phyloP scores from a whole-genome alignment of 2,329 filamentous ascomycete genomes.

The Sarocladium kiliense region DNA sequence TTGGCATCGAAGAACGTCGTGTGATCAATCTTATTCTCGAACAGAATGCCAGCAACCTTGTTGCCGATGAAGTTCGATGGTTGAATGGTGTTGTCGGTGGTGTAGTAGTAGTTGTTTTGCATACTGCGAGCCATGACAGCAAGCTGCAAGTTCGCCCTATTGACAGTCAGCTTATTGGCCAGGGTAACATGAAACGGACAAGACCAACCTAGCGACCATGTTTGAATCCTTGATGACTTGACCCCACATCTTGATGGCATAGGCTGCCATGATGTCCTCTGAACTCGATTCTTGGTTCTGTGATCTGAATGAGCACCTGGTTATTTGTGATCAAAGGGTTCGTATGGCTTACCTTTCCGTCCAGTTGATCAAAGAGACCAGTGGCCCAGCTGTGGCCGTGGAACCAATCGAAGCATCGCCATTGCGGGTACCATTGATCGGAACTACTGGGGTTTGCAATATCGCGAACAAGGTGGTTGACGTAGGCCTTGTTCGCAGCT shows the following conservation, averaged over 20 bases:
- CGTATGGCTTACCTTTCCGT: constrained; percentile 56
- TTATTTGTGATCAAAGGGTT: too few species aligned
- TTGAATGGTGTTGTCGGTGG: constrained; percentile 60
- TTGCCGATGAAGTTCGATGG: constrained; percentile 74
- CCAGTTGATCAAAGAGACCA: constrained; percentile 62
- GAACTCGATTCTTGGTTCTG: constrained; percentile 77
- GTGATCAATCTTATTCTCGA: constrained; percentile 94
- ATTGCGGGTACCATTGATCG: constrained; percentile 79
- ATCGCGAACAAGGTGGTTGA: constrained; percentile 82
- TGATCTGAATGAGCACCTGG: not conserved
- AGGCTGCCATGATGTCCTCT: constrained; percentile 83
- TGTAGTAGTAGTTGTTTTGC: constrained; percentile 78
- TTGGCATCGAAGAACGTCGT: constrained; percentile 80
- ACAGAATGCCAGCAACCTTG: constrained; percentile 67
- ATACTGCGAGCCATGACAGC: constrained; percentile 69
- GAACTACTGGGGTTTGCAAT: constrained; percentile 65
- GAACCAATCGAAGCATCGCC: constrained; percentile 86
- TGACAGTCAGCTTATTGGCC: not conserved
- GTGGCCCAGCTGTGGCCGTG: constrained; percentile 93
- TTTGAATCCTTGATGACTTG: constrained; percentile 66
- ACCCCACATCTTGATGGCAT: constrained; percentile 93
- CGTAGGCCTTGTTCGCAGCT: constrained; percentile 68
- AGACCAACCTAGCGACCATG: constrained; percentile 64
- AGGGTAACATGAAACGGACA: not conserved
- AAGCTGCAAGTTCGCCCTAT: constrained; percentile 76